Base-by-base conservation (phyloP, 495 filamentous ascomycete genomes). In the Parmelia sp. region DNA sequence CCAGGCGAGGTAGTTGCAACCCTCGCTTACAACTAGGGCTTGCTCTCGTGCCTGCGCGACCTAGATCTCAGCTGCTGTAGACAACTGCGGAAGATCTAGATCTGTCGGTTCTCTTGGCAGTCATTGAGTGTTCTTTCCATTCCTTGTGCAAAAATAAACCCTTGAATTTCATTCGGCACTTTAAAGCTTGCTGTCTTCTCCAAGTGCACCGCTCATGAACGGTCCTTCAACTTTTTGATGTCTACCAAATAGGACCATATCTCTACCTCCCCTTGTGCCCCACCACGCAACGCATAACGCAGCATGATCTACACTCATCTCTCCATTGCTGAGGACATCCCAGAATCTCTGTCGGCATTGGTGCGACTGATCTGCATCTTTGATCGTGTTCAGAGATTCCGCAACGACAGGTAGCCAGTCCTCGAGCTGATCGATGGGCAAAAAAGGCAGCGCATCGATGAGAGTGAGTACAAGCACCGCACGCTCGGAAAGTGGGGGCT, bases 271-370 rank as follows among this genome's bases (percentile, higher is more conserved):
- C 51, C 75, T 73, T 2, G 85, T 87, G 60, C 77, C 82, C 94
- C 94, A 98, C 94, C 94, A 98, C 17, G 85, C 84, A 35, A 95
- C 88, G 63, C 87, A 93, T 55, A 90, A 78, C 57, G 88, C 86
- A 14, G 90, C 86, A 33, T 91, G 80, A 69, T 96, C 90, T 57
- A 96, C 84, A 76, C 97, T 92, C 87, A 97, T 93, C 76, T 97
- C 92, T 11, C 93, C 92, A 65, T 82, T 84, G 31, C 86, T 86
- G 49, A 97, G 65, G 2, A 90, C 81, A 58, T 96, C 85, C 91
- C 92, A 96, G 73, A 96, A 90, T 57, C 92, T 80, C 67, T 84
- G 81, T 67, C 85, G 84, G 59, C 86, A 89, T n/a, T 76, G 71
- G 37, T 85, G 80, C 40, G 86, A 79, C 80, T 92, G 86, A 6